Evolutionary conservation across 2,329 filamentous ascomycete species (phyloP).

Genomic region (Aureobasidium sp.): DNA sequence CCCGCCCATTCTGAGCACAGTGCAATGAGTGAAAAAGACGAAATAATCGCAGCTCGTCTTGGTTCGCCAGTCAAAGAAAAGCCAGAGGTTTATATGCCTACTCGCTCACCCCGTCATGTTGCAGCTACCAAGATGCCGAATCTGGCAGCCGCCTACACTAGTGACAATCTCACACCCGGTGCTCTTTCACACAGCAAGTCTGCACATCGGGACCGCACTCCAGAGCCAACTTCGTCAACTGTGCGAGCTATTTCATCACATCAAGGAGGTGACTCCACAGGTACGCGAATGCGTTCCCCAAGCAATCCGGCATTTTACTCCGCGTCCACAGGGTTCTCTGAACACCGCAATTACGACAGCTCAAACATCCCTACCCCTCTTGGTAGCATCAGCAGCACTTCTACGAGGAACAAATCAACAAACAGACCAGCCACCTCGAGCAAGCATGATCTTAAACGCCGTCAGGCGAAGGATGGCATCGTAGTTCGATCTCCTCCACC

Average conservation of each 20-base stretch:
- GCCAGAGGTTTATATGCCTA: slow-evolving; percentile 19
- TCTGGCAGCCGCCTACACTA: slow-evolving; percentile 9
- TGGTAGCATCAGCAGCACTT: background rate
- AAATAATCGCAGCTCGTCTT: slow-evolving; percentile 20
- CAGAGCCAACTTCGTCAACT: background rate
- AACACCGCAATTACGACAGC: slow-evolving; percentile 13
- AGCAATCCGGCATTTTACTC: background rate
- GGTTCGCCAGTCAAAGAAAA: slow-evolving; percentile 21
- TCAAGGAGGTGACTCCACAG: background rate
- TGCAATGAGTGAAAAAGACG: slow-evolving; percentile 16
- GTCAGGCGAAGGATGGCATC: slow-evolving; percentile 20
- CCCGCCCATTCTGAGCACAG: slow-evolving; percentile 7
- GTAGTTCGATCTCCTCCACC: slow-evolving; percentile 15
- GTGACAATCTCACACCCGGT: background rate
- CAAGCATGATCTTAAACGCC: slow-evolving; percentile 16
- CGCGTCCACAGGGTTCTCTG: background rate
- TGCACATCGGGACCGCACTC: background rate
- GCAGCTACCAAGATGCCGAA: background rate
- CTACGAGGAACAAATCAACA: slow-evolving; percentile 20
- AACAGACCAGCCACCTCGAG: slow-evolving; percentile 10
- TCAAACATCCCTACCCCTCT: slow-evolving; percentile 9
- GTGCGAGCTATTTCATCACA: background rate
- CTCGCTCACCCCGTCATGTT: slow-evolving; percentile 16
- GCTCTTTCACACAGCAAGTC: slow-evolving; percentile 15
- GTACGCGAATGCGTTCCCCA: background rate